Conservation (phyloP, 2,329 filamentous ascomycete species). For the Aspergillus carbonarius region DNA sequence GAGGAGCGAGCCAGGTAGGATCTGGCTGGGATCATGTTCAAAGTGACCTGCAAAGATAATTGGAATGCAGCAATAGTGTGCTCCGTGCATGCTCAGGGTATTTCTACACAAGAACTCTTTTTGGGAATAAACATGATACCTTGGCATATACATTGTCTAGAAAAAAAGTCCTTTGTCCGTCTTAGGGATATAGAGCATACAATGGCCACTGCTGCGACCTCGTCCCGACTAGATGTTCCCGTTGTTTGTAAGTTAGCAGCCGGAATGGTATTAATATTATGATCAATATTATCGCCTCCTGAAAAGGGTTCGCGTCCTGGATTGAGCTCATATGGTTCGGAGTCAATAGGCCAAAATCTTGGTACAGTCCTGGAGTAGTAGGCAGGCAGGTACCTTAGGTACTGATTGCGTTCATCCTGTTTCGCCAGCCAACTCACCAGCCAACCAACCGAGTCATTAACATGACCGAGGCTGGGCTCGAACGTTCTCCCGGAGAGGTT, state of each 20-base stretch:
- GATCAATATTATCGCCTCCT: background rate
- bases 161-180: background rate
- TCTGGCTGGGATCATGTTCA: background rate
- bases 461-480: conserved; percentile 18
- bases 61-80: background rate
- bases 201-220: background rate
- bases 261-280: background rate
- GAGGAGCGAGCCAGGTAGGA: background rate
- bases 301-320: background rate
- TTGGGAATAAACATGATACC: background rate
- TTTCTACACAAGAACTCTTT: background rate
- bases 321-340: background rate
- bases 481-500: conserved; percentile 20
- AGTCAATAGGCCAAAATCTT: background rate
- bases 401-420: conserved; percentile 4
- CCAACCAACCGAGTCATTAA: conserved; percentile 12
- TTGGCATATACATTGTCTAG: background rate
- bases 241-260: background rate
- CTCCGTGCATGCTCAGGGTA: background rate
- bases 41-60: background rate
- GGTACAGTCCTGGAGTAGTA: background rate
- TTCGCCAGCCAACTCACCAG: conserved; percentile 8
- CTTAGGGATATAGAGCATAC: background rate
- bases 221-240: background rate
- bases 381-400: background rate